Conservation (phyloP, 805 yeast genomes). For the Wickerhamomyces chaumierensis region DNA sequence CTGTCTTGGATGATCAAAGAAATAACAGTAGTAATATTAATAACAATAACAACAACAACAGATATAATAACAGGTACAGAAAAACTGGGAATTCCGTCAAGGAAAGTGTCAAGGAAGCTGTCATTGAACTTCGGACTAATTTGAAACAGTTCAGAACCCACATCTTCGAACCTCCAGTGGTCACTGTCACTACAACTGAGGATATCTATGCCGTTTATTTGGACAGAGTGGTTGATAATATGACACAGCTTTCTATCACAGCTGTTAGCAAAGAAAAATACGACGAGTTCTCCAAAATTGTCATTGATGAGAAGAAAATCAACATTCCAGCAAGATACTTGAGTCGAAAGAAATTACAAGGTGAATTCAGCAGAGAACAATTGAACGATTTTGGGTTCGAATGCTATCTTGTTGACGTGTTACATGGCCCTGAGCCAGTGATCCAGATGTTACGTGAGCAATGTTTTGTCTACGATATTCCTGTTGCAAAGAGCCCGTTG, state of each 20-base stretch:
- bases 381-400: constrained; percentile 57
- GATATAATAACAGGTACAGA: no score
- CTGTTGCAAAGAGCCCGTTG: constrained; percentile 44
- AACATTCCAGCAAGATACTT: constrained; percentile 50
- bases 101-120: constrained; percentile 19
- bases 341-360: constrained; percentile 10
- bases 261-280: constrained; percentile 43
- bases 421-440: constrained; percentile 65
- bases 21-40: background rate
- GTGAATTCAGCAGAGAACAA: constrained; percentile 21
- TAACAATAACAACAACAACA: background rate
- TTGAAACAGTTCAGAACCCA: constrained; percentile 23
- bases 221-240: constrained; percentile 42
- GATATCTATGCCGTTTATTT: constrained; percentile 39
- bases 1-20: constrained; percentile 26
- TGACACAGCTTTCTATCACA: constrained; percentile 52
- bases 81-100: background rate
- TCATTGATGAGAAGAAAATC: constrained; percentile 25
- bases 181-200: constrained; percentile 47
- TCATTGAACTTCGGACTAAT: constrained; percentile 29
- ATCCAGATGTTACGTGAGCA: constrained; percentile 58
- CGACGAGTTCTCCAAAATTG: constrained; percentile 27
- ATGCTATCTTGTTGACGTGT: constrained; percentile 61
- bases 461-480: constrained; percentile 41
- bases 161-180: constrained; percentile 66